These are phyloP conservation scores for Syzygium malaccense DNA, from an alignment of 441 rosid species.

Conservation along the genomic window DNA sequence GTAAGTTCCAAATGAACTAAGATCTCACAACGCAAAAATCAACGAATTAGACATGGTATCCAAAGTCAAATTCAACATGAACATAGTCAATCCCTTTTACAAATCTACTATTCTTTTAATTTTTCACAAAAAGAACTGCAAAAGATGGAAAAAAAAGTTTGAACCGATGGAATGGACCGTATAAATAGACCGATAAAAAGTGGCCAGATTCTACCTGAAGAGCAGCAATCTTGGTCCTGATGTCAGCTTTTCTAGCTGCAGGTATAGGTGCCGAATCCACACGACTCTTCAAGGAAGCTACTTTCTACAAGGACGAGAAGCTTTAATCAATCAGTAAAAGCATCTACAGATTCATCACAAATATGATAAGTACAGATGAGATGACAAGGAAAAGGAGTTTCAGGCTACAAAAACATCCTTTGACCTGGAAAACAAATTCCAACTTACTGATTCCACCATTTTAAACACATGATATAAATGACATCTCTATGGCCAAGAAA, in stretches of 20 bases:
- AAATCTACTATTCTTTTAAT: background rate
- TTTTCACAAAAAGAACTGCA: background rate
- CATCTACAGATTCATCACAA: background rate
- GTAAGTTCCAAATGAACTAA: background rate
- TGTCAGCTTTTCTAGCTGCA: conserved; percentile 82
- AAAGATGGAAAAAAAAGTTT: background rate
- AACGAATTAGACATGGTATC: background rate
- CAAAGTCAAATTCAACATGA: background rate
- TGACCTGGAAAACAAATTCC: background rate
- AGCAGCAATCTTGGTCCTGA: conserved; percentile 59
- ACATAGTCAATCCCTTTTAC: background rate
- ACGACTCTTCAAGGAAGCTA: conserved; percentile 67
- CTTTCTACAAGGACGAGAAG: conserved; percentile 40
- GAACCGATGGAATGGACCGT: background rate
- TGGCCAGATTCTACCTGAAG: conserved; percentile 56
- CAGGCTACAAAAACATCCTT: background rate
- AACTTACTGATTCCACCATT: background rate
- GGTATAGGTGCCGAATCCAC: conserved; percentile 78
- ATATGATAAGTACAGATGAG: background rate
- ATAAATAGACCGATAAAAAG: background rate
- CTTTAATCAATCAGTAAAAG: conserved; percentile 2
- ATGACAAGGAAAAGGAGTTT: background rate
- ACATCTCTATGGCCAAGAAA: background rate
- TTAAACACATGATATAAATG: background rate
- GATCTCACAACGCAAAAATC: background rate